Evolutionary conservation across 78 protist genomes (phyloP), one percentile per base, ranked within the genome.

Genomic region (Tieghemostelium lacteum): DNA sequence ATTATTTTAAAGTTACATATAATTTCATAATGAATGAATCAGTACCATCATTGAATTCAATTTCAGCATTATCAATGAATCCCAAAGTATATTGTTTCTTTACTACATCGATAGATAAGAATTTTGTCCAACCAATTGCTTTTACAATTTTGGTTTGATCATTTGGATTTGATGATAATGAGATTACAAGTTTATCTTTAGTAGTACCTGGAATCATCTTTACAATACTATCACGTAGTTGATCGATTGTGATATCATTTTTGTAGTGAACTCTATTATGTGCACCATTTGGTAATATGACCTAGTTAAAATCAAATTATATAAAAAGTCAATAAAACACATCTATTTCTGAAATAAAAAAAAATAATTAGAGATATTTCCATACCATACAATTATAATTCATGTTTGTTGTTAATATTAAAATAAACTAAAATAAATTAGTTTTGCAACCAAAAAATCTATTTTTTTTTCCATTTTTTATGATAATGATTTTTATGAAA

Each of bases 31-130:
- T 83, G 7, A 83, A 58, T 26, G 63, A 33, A 45, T 83, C 91
- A 19, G 73, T 69, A 4, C 78, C 78, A 83, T 83, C 91, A 40
- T 71, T 71, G 12, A 69, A 58, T 45, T 83, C 91, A 2, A 83
- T 57, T 28, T 40, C 24, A 45, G 52, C 39, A n/a, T 71, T 62
- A 6, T 31, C 29, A 31, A 83, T 28, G 5, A 83, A 60, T 50
- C 91, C 91, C 6, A 83, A 31, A 40, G 91, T 76, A 10, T 60
- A 22, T 2, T 22, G 50, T n/a, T 69, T 83, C 34, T 83, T 83
- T 16, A 83, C 55, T 26, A 28, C 24, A 60, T 83, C 91, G 26
- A 83, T 66, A 17, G 78, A 36, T n/a, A 69, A 28, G 22, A 60
- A 69, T 4, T 54, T 58, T 0, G 91, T 83, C 78, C 77, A 83